phyloP scores from a whole-genome alignment of 192 early-diverging fungal genomes.

The Phycomyces nitens region DNA sequence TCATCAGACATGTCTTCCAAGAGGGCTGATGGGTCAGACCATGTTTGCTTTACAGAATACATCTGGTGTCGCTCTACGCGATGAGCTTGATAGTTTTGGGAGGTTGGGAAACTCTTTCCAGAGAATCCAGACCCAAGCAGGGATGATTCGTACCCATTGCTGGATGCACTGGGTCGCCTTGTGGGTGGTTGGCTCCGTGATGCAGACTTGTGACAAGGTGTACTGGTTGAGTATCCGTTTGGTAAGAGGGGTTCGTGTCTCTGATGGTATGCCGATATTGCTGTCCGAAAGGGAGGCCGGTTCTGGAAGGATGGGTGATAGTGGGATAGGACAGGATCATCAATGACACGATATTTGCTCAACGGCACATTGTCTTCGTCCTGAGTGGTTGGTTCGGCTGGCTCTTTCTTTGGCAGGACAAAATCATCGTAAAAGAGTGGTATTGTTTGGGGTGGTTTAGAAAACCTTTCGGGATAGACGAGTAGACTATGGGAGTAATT shows the following conservation, averaged over 20 bases:
- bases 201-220: neutral
- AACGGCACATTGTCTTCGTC: neutral
- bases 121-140: constrained; percentile 1
- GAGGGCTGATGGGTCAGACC: neutral
- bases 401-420: neutral
- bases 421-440: neutral
- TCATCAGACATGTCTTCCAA: constrained; percentile 14
- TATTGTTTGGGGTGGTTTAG: neutral
- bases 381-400: neutral
- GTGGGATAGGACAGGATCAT: neutral
- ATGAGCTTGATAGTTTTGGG: neutral
- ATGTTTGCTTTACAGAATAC: neutral
- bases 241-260: neutral
- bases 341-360: neutral
- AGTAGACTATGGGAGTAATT: neutral
- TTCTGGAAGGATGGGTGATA: neutral
- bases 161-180: neutral
- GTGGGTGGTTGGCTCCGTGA: neutral
- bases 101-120: neutral
- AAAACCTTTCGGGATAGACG: neutral
- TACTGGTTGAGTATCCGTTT: neutral
- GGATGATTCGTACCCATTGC: neutral
- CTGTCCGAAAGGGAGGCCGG: neutral
- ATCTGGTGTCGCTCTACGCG: neutral
- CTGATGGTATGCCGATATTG: neutral